Base-by-base conservation (phyloP, 2,329 filamentous ascomycete species). In the Aspergillus oerlinghausenensis region DNA sequence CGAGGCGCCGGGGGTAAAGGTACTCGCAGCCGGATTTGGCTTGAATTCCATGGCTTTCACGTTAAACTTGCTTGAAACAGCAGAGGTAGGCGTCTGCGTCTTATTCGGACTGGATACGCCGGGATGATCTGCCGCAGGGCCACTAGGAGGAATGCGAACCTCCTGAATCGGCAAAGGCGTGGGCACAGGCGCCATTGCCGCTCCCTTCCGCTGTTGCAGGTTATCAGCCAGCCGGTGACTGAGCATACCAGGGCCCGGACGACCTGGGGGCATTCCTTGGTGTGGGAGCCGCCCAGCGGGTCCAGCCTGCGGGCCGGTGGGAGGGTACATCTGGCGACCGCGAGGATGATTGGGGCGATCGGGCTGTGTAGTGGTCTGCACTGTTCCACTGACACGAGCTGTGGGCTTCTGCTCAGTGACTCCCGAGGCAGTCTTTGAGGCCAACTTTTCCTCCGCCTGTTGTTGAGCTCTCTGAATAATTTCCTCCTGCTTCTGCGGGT, bases 401-500 rank as follows among this genome's bases (percentile, higher is more conserved):
- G 78, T 68, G 53, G 80, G 77, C 68, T 86, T 86, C 54, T 83
- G 78, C 65, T 85, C 73, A 23, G 67, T 82, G 23, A 76, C 71
- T 11, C 74, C 70, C 8, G 72, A 54, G n/a, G 64, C 59, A 29
- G 72, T 69, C 77, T 85, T 71, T 67, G 77, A 65, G 65, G 73
- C 68, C 45, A 77, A 69, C 60, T 83, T 78, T 48, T 80, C 76
- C 55, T 90, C 86, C 2, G 86, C 87, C 63, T 93, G 88, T 68
- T 86, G 84, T 59, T 90, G 85, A 1, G 91, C 91, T 73, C 92
- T 95, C 65, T 92, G 88, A 68, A 96, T 88, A 61, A 99, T 97
- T 69, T 92, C 86, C 67, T 92, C 87, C 75, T 97, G 94, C 77
- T 97, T 99, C 49, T 80, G 83, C n/a, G 92, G 92, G 70, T 99